Conservation (phyloP, 176 grass and related monocot species). For the Bromus sterilis region DNA sequence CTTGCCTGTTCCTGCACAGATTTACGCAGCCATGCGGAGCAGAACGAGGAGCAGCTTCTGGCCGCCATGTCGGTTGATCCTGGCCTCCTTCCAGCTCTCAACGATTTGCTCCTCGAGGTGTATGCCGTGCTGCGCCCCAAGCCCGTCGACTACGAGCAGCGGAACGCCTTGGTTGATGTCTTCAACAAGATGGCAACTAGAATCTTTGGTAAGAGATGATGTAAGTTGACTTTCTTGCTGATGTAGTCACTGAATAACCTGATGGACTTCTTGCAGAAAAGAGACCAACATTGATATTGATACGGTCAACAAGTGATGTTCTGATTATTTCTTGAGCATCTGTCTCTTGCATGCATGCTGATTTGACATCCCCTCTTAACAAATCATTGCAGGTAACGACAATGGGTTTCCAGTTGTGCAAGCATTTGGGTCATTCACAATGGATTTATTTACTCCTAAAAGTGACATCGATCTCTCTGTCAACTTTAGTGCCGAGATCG, state of each 20-base stretch:
- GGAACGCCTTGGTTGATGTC: constrained; percentile 40
- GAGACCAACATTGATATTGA: background rate
- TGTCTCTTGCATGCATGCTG: background rate
- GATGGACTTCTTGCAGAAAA: background rate
- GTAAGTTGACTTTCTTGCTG: background rate
- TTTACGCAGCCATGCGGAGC: constrained; percentile 23
- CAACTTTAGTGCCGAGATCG: constrained; percentile 48
- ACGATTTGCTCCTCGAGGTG: constrained; percentile 48
- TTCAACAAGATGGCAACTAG: constrained; percentile 40
- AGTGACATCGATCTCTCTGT: constrained; percentile 92
- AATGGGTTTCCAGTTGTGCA: constrained; percentile 55
- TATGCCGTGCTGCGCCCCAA: constrained; percentile 49
- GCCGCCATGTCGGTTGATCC: constrained; percentile 27
- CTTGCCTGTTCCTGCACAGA: constrained; percentile 17
- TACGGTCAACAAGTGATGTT: background rate
- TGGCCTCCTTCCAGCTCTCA: constrained; percentile 25
- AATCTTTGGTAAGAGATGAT: constrained; percentile 50
- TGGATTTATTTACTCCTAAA: constrained; percentile 77
- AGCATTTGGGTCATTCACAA: constrained; percentile 91
- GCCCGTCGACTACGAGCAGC: constrained; percentile 53
- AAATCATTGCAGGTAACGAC: constrained; percentile 40
- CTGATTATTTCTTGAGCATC: background rate
- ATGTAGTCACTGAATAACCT: background rate
- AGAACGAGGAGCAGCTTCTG: constrained; percentile 36
- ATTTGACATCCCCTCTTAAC: background rate